Percentiles rank a stretch among this genome's conserved stretches.
These are phyloP conservation scores for Withania somnifera DNA, from an alignment of 305 asterid species.

Conservation along the genomic window DNA sequence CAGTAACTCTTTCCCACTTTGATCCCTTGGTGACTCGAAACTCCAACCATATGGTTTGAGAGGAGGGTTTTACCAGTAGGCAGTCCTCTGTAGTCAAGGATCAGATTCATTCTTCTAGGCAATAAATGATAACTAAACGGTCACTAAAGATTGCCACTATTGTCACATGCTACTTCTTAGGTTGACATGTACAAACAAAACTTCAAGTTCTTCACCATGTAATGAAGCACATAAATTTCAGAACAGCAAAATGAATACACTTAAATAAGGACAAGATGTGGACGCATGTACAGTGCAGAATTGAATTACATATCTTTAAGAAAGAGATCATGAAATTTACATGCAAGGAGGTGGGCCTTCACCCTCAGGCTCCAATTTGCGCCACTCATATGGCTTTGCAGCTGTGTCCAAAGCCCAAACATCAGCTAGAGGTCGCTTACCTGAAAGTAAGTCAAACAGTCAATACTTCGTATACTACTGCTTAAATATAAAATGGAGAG, in stretches of 20 bases:
- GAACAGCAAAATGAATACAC: neutral
- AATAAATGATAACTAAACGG: neutral
- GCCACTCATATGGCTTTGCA: constrained; percentile 99
- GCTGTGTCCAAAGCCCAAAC: constrained; percentile 99
- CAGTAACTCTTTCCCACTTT: neutral
- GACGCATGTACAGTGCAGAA: neutral
- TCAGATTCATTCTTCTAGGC: neutral
- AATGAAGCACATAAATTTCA: neutral
- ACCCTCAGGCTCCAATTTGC: constrained; percentile 99
- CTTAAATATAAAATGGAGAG: neutral
- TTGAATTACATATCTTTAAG: neutral
- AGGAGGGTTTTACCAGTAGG: neutral
- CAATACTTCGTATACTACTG: constrained; percentile 1
- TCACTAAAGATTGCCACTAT: neutral
- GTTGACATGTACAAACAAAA: neutral
- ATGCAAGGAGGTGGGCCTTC: constrained; percentile 99
- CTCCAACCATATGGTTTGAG: neutral
- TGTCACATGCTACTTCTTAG: neutral
- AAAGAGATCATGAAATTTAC: constrained; percentile 31
- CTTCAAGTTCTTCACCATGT: neutral
- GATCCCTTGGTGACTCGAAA: neutral
- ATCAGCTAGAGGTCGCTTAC: constrained; percentile 96
- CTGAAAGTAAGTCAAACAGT: constrained; percentile 31
- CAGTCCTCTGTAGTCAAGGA: neutral
- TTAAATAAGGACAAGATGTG: neutral